Evolutionary conservation across 2,329 filamentous ascomycete species (phyloP).

Genomic region (Colletotrichum magnum): DNA sequence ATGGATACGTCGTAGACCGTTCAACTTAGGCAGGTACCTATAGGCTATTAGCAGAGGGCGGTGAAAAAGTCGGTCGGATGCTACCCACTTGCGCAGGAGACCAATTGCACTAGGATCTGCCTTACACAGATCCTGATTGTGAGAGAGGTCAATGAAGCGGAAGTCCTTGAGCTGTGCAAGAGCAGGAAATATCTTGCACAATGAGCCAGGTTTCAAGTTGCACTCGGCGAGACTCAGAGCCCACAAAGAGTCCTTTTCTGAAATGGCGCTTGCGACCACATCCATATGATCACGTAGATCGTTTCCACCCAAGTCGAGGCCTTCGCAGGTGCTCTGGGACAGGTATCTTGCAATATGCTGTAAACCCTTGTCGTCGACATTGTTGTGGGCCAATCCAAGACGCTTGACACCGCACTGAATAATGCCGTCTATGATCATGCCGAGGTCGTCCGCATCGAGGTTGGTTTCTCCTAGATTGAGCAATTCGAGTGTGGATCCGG

Average conservation of each 20-base stretch:
- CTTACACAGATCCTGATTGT: constrained; percentile 86
- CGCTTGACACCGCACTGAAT: constrained; percentile 82
- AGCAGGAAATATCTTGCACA: constrained; percentile 82
- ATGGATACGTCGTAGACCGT: constrained; percentile 85
- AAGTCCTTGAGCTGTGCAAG: constrained; percentile 79
- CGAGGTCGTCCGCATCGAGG: constrained; percentile 78
- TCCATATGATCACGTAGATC: constrained; percentile 72
- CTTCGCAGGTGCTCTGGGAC: constrained; percentile 83
- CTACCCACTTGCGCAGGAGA: constrained; percentile 79
- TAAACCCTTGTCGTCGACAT: constrained; percentile 80
- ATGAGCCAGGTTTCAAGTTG: constrained; percentile 79
- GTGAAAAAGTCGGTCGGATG: not conserved
- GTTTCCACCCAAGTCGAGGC: constrained; percentile 91
- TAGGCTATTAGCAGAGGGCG: constrained; percentile 15
- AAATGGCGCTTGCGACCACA: constrained; percentile 66
- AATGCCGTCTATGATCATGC: constrained; percentile 85
- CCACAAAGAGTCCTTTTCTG: constrained; percentile 74
- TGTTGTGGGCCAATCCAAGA: constrained; percentile 87
- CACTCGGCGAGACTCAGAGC: constrained; percentile 90
- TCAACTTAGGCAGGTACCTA: constrained; percentile 84
- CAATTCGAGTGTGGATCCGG: constrained; percentile 82
- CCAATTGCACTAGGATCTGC: constrained; percentile 80
- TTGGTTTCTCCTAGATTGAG: constrained; percentile 86
- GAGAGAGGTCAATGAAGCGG: constrained; percentile 91
- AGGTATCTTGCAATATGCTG: constrained; percentile 84